phyloP scores from a whole-genome alignment of 805 yeast species.

The Wickerhamomyces rabaulensis region DNA sequence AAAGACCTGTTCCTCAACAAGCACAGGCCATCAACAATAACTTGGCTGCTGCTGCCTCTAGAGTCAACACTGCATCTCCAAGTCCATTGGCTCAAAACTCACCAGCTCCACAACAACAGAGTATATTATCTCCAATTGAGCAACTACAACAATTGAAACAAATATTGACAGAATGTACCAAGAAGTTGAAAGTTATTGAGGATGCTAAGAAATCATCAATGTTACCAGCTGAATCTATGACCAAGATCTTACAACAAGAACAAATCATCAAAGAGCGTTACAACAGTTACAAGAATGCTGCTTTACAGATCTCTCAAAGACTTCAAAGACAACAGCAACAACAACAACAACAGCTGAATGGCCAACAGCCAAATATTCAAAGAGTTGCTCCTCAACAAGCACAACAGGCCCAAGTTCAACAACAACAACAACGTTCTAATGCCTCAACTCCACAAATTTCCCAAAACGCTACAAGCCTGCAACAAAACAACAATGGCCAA shows the following conservation, averaged over 20 bases:
- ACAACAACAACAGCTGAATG: conserved; percentile 12
- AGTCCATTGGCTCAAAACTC: conserved; percentile 12
- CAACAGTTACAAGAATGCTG: conserved; percentile 46
- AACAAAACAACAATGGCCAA: background rate
- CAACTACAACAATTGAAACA: conserved; percentile 40
- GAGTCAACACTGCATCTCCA: conserved; percentile 14
- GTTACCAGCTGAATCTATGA: conserved; percentile 39
- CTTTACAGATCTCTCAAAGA: conserved; percentile 24
- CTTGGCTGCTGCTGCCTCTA: background rate
- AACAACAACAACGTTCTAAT: conserved; percentile 19
- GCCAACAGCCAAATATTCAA: conserved; percentile 16
- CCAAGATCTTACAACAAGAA: conserved; percentile 44
- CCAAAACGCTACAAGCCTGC: background rate
- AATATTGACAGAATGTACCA: conserved; percentile 43
- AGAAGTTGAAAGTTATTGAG: conserved; percentile 45
- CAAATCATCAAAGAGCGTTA: conserved; percentile 40
- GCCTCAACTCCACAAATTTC: conserved; percentile 3
- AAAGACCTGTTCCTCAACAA: conserved; percentile 8
- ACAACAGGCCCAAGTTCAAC: background rate
- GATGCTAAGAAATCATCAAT: conserved; percentile 39
- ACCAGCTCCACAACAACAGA: conserved; percentile 5
- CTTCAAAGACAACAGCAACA: conserved; percentile 7
- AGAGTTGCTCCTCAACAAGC: conserved; percentile 6
- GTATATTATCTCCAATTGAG: conserved; percentile 20
- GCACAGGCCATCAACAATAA: conserved; percentile 3